Percentiles rank a stretch among this genome's conserved stretches.
Evolutionary conservation across 768 basidiomycete species (phyloP).

Genomic region (Leucocoprinus leucothites): DNA sequence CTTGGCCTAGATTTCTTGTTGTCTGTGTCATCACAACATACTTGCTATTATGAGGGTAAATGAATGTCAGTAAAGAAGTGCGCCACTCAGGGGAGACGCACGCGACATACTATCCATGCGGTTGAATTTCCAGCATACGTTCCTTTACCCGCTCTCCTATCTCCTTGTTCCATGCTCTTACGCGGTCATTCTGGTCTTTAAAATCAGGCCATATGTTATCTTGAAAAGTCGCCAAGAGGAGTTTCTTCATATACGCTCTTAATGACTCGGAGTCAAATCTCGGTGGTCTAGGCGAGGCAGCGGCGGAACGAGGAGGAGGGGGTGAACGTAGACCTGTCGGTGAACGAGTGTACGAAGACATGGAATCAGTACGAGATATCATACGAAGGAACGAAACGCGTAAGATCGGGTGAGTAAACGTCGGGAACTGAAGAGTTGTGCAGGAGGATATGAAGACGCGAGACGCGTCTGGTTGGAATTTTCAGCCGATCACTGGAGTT

Average conservation of each 20-base stretch:
- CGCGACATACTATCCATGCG: conserved; percentile 72
- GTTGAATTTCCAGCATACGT: conserved; percentile 81
- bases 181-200: conserved; percentile 60
- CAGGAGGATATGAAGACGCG: neutral
- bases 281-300: conserved; percentile 45
- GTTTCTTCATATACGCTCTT: conserved; percentile 78
- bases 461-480: conserved; percentile 17
- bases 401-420: too few relatives aligned
- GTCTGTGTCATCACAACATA: conserved; percentile 85
- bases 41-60: conserved; percentile 48
- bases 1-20: conserved; percentile 81
- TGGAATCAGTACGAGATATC: neutral
- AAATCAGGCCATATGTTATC: conserved; percentile 62
- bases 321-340: conserved; percentile 57
- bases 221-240: conserved; percentile 68
- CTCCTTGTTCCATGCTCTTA: conserved; percentile 78
- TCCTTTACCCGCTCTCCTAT: conserved; percentile 83
- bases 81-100: neutral
- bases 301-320: conserved; percentile 56
- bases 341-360: conserved; percentile 16
- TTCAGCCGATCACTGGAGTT: too few relatives aligned
- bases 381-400: too few relatives aligned
- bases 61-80: conserved; percentile 11
- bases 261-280: conserved; percentile 75
- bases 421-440: too few relatives aligned